Evolutionary conservation across 257 asterid genomes (phyloP).

Genomic region (Lycium barbarum): DNA sequence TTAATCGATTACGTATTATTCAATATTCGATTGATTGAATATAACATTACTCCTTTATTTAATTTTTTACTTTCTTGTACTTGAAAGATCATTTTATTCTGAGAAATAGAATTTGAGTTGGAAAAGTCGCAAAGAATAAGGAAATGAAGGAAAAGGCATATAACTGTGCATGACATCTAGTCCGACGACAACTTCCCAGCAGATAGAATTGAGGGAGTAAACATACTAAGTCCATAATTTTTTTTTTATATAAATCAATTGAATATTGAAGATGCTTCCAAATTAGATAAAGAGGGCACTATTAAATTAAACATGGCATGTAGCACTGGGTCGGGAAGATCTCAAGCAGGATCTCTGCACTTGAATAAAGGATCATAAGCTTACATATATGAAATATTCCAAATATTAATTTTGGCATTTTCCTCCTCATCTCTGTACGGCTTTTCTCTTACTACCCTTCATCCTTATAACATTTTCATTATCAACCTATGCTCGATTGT

Average conservation of each 20-base stretch:
- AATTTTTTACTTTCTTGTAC: neutral
- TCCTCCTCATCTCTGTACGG: conserved; percentile 28
- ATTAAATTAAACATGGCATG: conserved; percentile 46
- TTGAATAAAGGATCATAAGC: conserved; percentile 50
- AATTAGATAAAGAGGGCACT: conserved; percentile 37
- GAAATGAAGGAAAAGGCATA: conserved; percentile 13
- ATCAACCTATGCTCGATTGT: neutral
- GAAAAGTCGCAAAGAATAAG: neutral
- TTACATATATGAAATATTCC: conserved; percentile 64
- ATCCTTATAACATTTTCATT: conserved; percentile 46
- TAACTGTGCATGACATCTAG: conserved; percentile 28
- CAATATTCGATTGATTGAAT: neutral
- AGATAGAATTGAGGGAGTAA: conserved; percentile 39
- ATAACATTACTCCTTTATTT: too few relatives aligned
- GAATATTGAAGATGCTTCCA: conserved; percentile 42
- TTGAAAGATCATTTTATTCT: neutral
- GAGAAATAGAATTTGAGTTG: neutral
- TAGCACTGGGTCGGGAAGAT: conserved; percentile 65
- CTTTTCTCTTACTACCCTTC: conserved; percentile 50
- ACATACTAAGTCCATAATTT: conserved; percentile 30
- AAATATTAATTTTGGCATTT: conserved; percentile 60
- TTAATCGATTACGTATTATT: neutral
- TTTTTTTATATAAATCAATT: conserved; percentile 17
- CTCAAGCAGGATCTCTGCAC: conserved; percentile 67
- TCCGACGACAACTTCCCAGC: conserved; percentile 40